A percentile compares a stretch with the other conserved stretches of the same genome.
Evolutionary conservation across 306 rosid genomes (phyloP).

Genomic region (Albizia julibrissin): DNA sequence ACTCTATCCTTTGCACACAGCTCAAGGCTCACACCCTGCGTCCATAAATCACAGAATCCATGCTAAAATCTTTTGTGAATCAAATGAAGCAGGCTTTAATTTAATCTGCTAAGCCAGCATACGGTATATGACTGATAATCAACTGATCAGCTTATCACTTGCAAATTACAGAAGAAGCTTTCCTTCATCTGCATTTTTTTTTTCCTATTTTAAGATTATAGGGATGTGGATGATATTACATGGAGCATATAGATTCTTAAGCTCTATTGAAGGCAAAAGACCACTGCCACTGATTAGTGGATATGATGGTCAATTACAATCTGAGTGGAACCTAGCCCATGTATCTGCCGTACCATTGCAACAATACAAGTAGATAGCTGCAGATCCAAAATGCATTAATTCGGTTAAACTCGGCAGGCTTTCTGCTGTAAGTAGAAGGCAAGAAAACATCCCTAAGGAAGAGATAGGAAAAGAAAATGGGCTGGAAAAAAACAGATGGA

Average conservation of each 20-base stretch:
- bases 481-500: not conserved
- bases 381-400: conserved; percentile 44
- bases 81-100: not conserved
- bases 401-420: conserved; percentile 38
- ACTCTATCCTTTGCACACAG: conserved; percentile 75
- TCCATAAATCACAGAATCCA: conserved; percentile 35
- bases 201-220: conserved; percentile 9
- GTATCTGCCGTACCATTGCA: conserved; percentile 21
- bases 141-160: not conserved
- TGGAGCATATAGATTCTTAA: conserved; percentile 48
- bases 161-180: not conserved
- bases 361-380: conserved; percentile 46
- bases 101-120: not conserved
- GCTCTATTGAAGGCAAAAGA: conserved; percentile 51
- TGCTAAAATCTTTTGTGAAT: conserved; percentile 12
- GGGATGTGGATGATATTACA: conserved; percentile 46
- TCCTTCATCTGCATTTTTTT: not conserved
- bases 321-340: conserved; percentile 47
- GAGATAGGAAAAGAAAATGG: conserved; percentile 13
- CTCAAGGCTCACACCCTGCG: conserved; percentile 75
- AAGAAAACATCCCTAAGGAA: conserved; percentile 23
- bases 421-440: conserved; percentile 19
- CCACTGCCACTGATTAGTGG: conserved; percentile 43
- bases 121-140: not conserved
- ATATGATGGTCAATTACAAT: conserved; percentile 45